Base-by-base conservation (phyloP, 202 grass and related monocot species). In the Carex sylvatica region DNA sequence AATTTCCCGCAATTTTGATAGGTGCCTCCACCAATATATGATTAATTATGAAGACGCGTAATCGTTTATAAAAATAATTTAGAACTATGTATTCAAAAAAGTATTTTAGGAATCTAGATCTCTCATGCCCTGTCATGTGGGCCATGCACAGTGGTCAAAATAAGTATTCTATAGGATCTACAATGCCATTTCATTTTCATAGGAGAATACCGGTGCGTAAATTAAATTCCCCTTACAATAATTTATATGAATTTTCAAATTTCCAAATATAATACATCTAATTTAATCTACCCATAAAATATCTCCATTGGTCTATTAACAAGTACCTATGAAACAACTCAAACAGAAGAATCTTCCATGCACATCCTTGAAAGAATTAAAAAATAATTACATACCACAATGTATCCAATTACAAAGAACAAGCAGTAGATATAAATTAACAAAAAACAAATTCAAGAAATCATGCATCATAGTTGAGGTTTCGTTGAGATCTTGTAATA, bases 401-500 rank as follows among this genome's bases (percentile, higher is more conserved):
- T 69, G 36, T 14, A 46, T 46, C 67, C 36, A 46, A 70, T 46
- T 46, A 46, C 36, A 70, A 22, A 46, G n/a, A 46, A 70, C 36
- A 70, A 70, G 1, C 6, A 68, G 6, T 70, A 20, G 6, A 65
- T 26, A 20, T 20, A 70, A 8, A 69, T 69, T 19, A 69, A 66
- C 64, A 66, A 66, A 69, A 3, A 16, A 70, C 7, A 70, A 70
- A 70, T 44, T 70, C 31, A 18, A 67, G 31, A 67, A 67, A 68
- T 40, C 65, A 68, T 68, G 33, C 33, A 6, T n/a, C 31, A n/a
- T 68, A 28, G 70, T 53, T 74, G 70, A 74, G 70, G 70, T 74
- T 74, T 54, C 31, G 71, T 75, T 75, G 71, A 54, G 23, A 75
- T 75, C 12, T 8, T 31, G 49, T 8, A 55, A 75, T 52, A 1